These are phyloP conservation scores for Omphalotus olearius DNA, from an alignment of 1,284 basidiomycete species.

Conservation along the genomic window DNA sequence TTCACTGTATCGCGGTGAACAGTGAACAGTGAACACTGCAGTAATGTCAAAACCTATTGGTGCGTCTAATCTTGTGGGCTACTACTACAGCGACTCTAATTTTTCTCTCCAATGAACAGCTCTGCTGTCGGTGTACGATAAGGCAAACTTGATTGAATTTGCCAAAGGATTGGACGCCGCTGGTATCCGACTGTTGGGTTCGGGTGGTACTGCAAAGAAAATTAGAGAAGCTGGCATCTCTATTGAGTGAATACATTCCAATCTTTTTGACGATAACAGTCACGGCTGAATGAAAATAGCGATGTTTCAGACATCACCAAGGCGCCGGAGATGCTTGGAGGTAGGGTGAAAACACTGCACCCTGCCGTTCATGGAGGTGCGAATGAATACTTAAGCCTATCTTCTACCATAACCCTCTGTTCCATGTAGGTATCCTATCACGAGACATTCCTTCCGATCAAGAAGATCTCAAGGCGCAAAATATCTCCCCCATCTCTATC, in stretches of 20 bases:
- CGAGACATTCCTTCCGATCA: conserved; percentile 85
- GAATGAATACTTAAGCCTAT: conserved; percentile 15
- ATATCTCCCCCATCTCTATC: conserved; percentile 87
- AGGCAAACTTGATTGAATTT: conserved; percentile 86
- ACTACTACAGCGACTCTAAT: background rate
- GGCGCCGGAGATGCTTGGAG: conserved; percentile 99
- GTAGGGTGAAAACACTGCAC: conserved; percentile 98
- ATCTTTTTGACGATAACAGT: background rate
- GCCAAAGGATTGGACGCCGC: conserved; percentile 79
- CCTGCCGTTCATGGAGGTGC: conserved; percentile 96
- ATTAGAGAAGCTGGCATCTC: conserved; percentile 92
- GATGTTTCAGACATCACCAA: conserved; percentile 99
- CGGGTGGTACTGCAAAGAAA: conserved; percentile 96
- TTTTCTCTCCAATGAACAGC: conserved; percentile 42
- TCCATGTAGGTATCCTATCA: conserved; percentile 75
- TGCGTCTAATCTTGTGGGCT: conserved; percentile 1
- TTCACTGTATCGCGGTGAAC: no score
- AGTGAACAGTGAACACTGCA: background rate
- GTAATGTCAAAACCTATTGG: conserved; percentile 19
- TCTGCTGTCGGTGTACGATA: conserved; percentile 96
- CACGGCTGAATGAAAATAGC: conserved; percentile 36
- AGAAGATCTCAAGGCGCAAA: conserved; percentile 75
- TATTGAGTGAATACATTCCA: conserved; percentile 69
- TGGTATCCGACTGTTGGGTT: conserved; percentile 89
- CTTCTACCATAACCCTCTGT: background rate